Conservation (phyloP, 345 rosid genomes). For the Clarkia xantiana region DNA sequence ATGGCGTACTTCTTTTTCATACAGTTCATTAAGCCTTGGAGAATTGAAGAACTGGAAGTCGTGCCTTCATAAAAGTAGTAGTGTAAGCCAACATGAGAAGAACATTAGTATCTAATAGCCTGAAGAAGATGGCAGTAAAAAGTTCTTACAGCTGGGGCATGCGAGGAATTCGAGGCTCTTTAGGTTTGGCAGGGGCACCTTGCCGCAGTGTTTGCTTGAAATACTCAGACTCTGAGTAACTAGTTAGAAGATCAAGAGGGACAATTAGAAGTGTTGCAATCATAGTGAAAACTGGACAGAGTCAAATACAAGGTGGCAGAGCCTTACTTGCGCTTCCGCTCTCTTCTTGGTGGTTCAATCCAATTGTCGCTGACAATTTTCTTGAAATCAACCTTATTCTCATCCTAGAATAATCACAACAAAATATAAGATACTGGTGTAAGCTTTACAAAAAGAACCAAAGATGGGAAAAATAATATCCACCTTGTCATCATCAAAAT, state of each 20-base stretch:
- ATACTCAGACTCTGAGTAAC: constrained; percentile 95
- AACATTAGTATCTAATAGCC: no score
- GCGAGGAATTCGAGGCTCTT: constrained; percentile 97
- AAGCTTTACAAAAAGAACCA: not conserved
- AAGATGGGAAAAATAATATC: not conserved
- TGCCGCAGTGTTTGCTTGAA: constrained; percentile 95
- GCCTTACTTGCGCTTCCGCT: constrained; percentile 92
- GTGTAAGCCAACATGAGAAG: constrained; percentile 6
- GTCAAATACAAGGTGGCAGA: not conserved
- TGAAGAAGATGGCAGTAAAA: constrained; percentile 2
- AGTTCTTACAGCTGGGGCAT: constrained; percentile 85
- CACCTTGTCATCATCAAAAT: constrained; percentile 89
- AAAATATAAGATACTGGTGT: not conserved
- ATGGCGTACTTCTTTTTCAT: constrained; percentile 96
- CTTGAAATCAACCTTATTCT: constrained; percentile 82
- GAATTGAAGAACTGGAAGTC: constrained; percentile 95
- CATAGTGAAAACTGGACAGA: not conserved
- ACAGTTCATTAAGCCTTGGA: constrained; percentile 83
- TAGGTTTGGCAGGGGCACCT: constrained; percentile 85
- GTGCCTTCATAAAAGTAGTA: constrained; percentile 32
- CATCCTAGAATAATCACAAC: constrained; percentile 40
- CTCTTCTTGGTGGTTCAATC: constrained; percentile 97
- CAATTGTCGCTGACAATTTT: constrained; percentile 91
- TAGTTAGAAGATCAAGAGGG: constrained; percentile 11
- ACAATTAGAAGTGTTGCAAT: not conserved